Evolutionary conservation across 192 early-diverging fungal genomes (phyloP), one percentile per base, ranked within the genome.

Genomic region (Coemansia sp.): DNA sequence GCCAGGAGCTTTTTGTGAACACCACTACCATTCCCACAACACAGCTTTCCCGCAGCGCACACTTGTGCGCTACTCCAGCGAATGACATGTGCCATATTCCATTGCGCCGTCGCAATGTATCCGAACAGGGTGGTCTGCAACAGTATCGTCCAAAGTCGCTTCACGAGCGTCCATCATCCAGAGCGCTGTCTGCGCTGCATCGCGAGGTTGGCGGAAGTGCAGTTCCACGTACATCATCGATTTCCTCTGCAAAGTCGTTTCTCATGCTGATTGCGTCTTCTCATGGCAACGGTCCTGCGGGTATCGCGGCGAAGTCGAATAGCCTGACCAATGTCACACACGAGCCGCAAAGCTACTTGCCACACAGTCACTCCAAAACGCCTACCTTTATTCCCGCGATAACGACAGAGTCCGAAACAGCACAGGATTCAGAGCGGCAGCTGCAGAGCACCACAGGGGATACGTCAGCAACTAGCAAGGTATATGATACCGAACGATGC

Each of bases 141-240:
- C 64, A 59, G 50, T 21, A 39, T 5, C 70, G 79, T 9, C 74
- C 79, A 64, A 76, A 82, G 24, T 82, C 79, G 61, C 79, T 82
- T 14, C 57, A 74, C n/a, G 79, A 76, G 55, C 60, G 61, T 21
- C 24, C 78, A 10, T 42, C 67, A 4, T 57, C n/a, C 27, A 67
- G 54, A 51, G 33, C 27, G 8, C 60, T 46, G 25, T 21, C 36
- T 20, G 57, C 24, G 3, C 30, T 64, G 33, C 53, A 54, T 54
- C 24, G 62, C 4, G 31, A 64, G 21, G 17, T 17, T 17, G n/a
- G 25, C 56, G 6, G 46, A 46, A 3, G 6, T 64, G 36, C 14
- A n/a, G 14, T 29, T 21, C 62, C 73, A 42, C 72, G 51, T 5
- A 22, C 70, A 1, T 75, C 78, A n/a, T 65, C 78, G 10, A 76